These are phyloP conservation scores for Knufia petricola DNA, from an alignment of 2,329 filamentous ascomycete species.

Conservation along the genomic window DNA sequence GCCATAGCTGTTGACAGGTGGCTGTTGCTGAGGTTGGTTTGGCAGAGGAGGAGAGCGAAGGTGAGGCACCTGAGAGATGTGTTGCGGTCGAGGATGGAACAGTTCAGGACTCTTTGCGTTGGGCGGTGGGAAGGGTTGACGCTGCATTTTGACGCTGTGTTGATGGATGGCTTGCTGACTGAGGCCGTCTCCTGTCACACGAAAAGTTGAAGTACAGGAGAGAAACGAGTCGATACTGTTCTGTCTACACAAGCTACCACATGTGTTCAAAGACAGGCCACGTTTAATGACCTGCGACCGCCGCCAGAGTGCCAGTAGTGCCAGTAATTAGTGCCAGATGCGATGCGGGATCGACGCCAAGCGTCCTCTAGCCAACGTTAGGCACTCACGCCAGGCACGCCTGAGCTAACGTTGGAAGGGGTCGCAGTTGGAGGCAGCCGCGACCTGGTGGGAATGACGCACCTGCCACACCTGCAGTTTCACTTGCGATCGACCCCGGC, in stretches of 20 bases:
- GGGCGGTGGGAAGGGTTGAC: constrained; percentile 66
- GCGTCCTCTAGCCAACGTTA: not conserved
- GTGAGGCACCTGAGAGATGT: constrained; percentile 95
- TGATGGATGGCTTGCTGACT: not conserved
- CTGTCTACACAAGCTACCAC: not conserved
- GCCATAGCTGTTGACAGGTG: constrained; percentile 36
- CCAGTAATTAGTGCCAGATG: too few relatives aligned
- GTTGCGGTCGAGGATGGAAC: constrained; percentile 94
- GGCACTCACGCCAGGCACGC: constrained; percentile 4
- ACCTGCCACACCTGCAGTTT: not conserved
- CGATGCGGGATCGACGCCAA: not conserved
- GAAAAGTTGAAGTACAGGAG: not conserved
- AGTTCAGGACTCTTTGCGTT: constrained; percentile 75
- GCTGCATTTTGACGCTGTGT: constrained; percentile 60
- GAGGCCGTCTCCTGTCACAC: not conserved
- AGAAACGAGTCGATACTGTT: not conserved
- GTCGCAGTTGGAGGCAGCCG: too few relatives aligned
- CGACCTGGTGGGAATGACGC: not conserved
- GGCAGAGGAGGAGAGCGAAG: constrained; percentile 83
- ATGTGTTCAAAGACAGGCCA: constrained; percentile 1
- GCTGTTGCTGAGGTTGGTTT: constrained; percentile 57
- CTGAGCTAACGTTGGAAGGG: too few relatives aligned
- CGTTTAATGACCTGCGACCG: not conserved
- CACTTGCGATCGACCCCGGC: too few relatives aligned
- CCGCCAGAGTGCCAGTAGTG: too few relatives aligned